These are phyloP conservation scores for Ascochyta rabiei DNA, from an alignment of 2,329 filamentous ascomycete genomes.

Conservation along the genomic window DNA sequence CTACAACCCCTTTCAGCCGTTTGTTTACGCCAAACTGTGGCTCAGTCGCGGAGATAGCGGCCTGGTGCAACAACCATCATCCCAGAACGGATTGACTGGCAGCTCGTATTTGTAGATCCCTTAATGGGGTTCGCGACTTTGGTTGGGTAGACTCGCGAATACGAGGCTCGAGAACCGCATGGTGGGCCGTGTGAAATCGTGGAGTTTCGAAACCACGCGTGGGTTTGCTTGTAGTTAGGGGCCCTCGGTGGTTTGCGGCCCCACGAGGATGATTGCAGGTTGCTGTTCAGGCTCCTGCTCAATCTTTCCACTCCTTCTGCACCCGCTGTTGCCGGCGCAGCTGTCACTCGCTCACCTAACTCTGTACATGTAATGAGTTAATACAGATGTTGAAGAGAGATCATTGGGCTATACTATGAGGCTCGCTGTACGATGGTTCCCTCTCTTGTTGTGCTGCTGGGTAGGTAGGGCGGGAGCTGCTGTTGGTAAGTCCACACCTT, in stretches of 20 bases:
- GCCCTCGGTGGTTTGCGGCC: slow-evolving; percentile 3
- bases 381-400: not conserved
- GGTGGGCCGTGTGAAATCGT: not conserved
- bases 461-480: slow-evolving; percentile 1
- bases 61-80: not conserved
- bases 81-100: not conserved
- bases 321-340: not conserved
- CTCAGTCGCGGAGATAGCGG: not conserved
- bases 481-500: slow-evolving; percentile 1
- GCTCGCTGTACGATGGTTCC: slow-evolving; percentile 9
- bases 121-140: not conserved
- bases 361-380: slow-evolving; percentile 11
- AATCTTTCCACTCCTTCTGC: slow-evolving; percentile 5
- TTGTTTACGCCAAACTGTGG: not conserved
- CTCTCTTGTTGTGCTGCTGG: slow-evolving; percentile 9
- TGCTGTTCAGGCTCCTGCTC: slow-evolving; percentile 4
- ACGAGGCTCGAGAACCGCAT: not conserved
- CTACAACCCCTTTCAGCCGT: not conserved
- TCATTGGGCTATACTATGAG: slow-evolving; percentile 12
- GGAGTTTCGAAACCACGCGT: slow-evolving; percentile 12
- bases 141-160: slow-evolving; percentile 5
- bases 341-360: slow-evolving; percentile 4
- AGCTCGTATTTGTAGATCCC: slow-evolving; percentile 9
- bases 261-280: not conserved
- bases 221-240: slow-evolving; percentile 1